Percentiles rank a stretch among this genome's conserved stretches.
These are phyloP conservation scores for Kurtzmaniella quercitrusa DNA, from an alignment of 1,139 yeast genomes.

Conservation along the genomic window DNA sequence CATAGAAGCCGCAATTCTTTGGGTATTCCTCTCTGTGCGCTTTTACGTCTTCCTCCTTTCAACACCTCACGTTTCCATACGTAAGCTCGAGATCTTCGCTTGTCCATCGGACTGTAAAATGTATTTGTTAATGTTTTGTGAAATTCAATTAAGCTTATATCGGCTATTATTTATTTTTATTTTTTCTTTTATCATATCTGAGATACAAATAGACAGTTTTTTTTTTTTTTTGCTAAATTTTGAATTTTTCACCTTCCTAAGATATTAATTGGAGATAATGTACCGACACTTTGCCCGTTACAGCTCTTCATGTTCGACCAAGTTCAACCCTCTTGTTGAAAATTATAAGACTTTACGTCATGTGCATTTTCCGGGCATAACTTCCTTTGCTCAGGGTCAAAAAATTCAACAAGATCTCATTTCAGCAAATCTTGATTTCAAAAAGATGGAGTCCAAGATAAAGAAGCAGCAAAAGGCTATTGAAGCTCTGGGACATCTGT, in stretches of 20 bases:
- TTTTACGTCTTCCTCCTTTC: background rate
- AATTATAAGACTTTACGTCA: slow-evolving; percentile 49
- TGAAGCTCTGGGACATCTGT: slow-evolving; percentile 34
- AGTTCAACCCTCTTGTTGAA: slow-evolving; percentile 30
- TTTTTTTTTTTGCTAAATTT: background rate
- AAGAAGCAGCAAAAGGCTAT: slow-evolving; percentile 34
- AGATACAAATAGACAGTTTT: no score
- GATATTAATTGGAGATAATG: background rate
- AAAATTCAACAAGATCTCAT: slow-evolving; percentile 60
- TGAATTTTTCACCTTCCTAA: background rate
- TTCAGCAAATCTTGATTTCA: slow-evolving; percentile 59
- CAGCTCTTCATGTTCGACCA: slow-evolving; percentile 14
- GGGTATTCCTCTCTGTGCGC: background rate
- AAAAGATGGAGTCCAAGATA: slow-evolving; percentile 50
- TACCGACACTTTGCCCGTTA: background rate
- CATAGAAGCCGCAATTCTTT: background rate
- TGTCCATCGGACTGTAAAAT: background rate
- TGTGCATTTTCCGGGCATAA: slow-evolving; percentile 54
- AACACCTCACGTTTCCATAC: background rate
- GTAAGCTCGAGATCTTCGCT: slow-evolving; percentile 1
- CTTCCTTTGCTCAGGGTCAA: slow-evolving; percentile 58
- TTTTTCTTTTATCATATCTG: background rate
- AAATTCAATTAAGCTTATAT: no score
- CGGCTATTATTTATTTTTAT: no score
- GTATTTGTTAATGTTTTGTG: no score